Evolutionary conservation across 83 land plant genomes (phyloP), one percentile per base, ranked within the genome.

Genomic region (Picea mariana): DNA sequence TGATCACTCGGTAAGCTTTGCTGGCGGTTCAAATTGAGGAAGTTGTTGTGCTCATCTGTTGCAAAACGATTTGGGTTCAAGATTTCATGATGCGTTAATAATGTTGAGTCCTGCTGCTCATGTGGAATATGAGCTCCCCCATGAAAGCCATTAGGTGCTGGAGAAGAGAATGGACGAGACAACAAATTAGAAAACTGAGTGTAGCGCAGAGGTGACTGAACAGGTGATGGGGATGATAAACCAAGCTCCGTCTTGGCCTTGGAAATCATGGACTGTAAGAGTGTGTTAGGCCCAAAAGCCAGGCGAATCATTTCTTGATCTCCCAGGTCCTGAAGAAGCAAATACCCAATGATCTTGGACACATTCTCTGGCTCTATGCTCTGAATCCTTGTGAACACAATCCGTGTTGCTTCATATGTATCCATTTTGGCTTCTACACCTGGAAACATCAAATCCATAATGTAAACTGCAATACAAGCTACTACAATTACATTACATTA

Each of bases 251-350:
- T 88, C 83, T 84, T 90, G 3, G 97, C 95, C 73, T 88, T 90
- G 63, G 71, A 69, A 61, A 97, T 84, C 61, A 93, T 81, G 26
- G 95, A 85, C 71, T 92, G 94, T 42, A 97, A 72, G 24, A 87
- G 81, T 9, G 91, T 13, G 60, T 97, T 96, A 9, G 99, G 93
- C 21, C 95, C 95, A 59, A 92, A 85, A 9, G 99, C 97, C 79
- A 97, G 76, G 8, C 95, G 81, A 23, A 92, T 87, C 98, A 97
- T 90, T 75, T 97, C 98, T 83, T 92, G 88, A 80, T 97, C 99
- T 11, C 94, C 92, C 61, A 86, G 91, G 79, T 94, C 99, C 73
- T 97, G 98, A 31, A 97, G 80, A 31, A 97, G 88, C 16, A 97
- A 84, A 34, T 88, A 83, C 71, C 98, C 95, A 92, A 97, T 97